Evolutionary conservation across 805 yeast species (phyloP).

Genomic region (Candida peoriensis): DNA sequence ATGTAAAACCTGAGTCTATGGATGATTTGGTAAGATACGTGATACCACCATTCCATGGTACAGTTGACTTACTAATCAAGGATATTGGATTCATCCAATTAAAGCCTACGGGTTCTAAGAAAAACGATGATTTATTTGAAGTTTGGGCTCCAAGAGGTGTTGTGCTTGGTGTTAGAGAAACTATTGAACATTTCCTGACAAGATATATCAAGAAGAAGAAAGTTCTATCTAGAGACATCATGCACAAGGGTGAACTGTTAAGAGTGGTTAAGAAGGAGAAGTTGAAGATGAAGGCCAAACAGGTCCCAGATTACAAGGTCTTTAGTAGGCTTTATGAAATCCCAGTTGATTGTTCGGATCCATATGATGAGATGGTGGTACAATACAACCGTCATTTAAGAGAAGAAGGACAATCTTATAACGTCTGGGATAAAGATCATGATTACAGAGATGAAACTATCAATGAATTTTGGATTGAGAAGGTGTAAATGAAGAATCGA

Average conservation of each 20-base stretch:
- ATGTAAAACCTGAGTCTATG: constrained; percentile 27
- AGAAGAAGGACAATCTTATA: constrained; percentile 17
- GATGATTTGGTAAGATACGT: constrained; percentile 37
- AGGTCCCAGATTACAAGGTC: constrained; percentile 20
- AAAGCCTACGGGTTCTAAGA: constrained; percentile 49
- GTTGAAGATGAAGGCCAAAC: constrained; percentile 17
- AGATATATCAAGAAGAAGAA: constrained; percentile 20
- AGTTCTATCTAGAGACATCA: constrained; percentile 24
- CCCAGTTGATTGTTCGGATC: constrained; percentile 18
- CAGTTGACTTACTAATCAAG: constrained; percentile 58
- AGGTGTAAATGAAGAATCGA: constrained; percentile 17
- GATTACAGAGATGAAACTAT: constrained; percentile 19
- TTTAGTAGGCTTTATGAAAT: constrained; percentile 22
- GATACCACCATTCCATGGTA: constrained; percentile 68
- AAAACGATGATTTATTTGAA: constrained; percentile 34
- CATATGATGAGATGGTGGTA: constrained; percentile 27
- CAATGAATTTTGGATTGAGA: constrained; percentile 25
- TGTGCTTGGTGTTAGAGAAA: constrained; percentile 48
- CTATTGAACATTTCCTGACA: constrained; percentile 38
- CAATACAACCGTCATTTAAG: constrained; percentile 19
- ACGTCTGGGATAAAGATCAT: constrained; percentile 18
- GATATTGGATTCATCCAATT: constrained; percentile 61
- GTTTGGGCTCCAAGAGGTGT: constrained; percentile 54
- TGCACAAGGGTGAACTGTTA: constrained; percentile 10
- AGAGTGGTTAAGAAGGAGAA: constrained; percentile 11